These are phyloP conservation scores for Ceratocystis diversiconidia DNA, from an alignment of 2,329 filamentous ascomycete genomes.

Conservation along the genomic window DNA sequence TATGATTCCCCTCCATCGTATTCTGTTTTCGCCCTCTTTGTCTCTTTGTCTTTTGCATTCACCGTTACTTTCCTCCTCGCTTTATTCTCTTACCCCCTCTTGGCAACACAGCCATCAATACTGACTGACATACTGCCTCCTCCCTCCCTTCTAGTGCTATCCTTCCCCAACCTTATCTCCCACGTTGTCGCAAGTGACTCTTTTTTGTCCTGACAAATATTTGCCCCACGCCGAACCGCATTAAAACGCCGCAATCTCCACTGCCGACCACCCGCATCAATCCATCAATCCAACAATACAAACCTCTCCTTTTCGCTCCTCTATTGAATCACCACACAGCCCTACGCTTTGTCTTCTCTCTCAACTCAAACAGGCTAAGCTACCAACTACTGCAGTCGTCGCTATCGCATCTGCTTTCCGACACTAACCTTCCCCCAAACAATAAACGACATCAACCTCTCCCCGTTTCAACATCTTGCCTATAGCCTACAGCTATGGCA, in stretches of 20 bases:
- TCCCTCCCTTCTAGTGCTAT: background rate
- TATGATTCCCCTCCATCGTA: background rate
- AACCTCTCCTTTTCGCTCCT: background rate
- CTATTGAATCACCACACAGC: background rate
- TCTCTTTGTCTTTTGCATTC: background rate
- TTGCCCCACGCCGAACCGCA: background rate
- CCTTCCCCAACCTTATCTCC: background rate
- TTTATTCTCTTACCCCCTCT: background rate
- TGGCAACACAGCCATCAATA: background rate
- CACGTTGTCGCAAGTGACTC: background rate
- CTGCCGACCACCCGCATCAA: background rate
- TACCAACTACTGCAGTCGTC: background rate
- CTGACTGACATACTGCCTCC: background rate
- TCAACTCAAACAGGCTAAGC: background rate
- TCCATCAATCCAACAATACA: background rate
- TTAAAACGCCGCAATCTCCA: conserved; percentile 5
- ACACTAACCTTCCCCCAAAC: background rate
- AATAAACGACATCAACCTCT: background rate
- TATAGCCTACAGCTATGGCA: conserved; percentile 4
- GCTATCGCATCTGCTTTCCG: background rate
- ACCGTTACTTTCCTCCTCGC: background rate
- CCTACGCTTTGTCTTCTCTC: background rate
- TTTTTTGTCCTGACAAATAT: conserved; percentile 7
- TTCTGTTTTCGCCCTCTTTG: background rate
- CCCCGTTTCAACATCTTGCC: background rate